Evolutionary conservation across 169 alveolate genomes (phyloP), one percentile per base, ranked within the genome.

Genomic region (Sarcocystis neurona): DNA sequence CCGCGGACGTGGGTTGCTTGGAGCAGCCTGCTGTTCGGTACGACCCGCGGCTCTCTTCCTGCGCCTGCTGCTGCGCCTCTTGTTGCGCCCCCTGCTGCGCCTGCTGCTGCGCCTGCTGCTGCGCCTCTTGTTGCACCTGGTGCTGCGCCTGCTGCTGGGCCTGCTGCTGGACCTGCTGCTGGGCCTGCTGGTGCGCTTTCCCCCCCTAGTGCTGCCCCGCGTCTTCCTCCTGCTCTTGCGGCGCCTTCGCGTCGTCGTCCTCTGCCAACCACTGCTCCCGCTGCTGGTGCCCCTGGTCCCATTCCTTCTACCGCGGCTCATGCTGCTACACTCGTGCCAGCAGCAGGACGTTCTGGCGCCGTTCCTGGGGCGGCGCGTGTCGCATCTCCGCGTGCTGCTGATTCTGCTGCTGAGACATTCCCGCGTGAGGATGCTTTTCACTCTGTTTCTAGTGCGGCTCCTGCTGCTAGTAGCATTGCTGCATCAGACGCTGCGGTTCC

Each of bases 201-300:
- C n/a, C 70, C 70, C n/a, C 70, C 70, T 5, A 23, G 39, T 58
- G 5, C 70, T 58, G 18, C 70, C n/a, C 23, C 70, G 4, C 18
- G 39, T 2, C 23, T 34, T 58, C n/a, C 70, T 58, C 23, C 70
- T 58, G 39, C 70, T 4, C n/a, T 34, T 58, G 5, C 70, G 18
- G 10, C 77, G 10, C 43, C 77, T 66, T 34, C 77, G 15, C 18
- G 30, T 30, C 44, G 48, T 3, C 18, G 48, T 68, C 44, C 79
- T 1, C 79, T 5, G 4, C 43, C 79, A 3, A 3, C 50, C 8
- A 15, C 47, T 39, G 48, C 79, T 68, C 2, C 50, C 47, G 10
- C 50, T 68, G 5, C n/a, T n/a, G n/a, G n/a, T n/a, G n/a, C n/a
- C n/a, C n/a, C 70, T 58, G 39, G 39, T 58, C 70, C 70, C 70